phyloP scores from a whole-genome alignment of 169 alveolate genomes.

The Eimeria acervulina region DNA sequence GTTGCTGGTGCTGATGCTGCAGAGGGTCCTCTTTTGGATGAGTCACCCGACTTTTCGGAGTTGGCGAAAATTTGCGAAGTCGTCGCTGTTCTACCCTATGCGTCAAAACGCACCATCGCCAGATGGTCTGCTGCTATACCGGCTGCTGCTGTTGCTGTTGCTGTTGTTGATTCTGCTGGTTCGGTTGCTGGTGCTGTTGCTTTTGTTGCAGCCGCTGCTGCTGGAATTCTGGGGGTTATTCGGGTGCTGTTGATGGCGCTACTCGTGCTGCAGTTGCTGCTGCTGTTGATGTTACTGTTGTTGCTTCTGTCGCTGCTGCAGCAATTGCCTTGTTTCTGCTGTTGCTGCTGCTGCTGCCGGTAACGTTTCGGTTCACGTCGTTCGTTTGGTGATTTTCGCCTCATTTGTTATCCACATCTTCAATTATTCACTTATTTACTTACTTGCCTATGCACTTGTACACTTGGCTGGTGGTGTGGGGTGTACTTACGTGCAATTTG shows the following conservation, averaged over 20 bases:
- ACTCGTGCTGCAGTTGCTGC: background rate
- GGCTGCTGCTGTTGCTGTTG: background rate
- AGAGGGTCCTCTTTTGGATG: constrained; percentile 34
- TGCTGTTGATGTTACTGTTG: background rate
- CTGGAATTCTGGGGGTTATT: background rate
- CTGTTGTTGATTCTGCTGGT: constrained; percentile 32
- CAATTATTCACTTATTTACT: too few relatives aligned
- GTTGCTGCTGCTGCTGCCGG: background rate
- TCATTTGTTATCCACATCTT: background rate
- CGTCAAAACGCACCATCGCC: constrained; percentile 6
- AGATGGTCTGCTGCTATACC: constrained; percentile 7
- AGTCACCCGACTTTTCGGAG: background rate
- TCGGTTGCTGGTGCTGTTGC: background rate
- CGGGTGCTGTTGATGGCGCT: background rate
- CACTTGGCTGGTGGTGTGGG: background rate
- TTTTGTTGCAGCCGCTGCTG: background rate
- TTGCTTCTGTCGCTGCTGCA: background rate
- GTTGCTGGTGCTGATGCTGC: background rate
- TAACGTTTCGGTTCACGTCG: background rate
- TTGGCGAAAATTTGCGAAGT: constrained; percentile 21
- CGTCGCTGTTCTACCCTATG: background rate
- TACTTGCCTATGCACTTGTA: too few relatives aligned
- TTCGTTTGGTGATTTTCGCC: background rate
- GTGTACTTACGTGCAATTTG: background rate
- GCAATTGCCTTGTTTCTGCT: background rate